These are phyloP conservation scores for Exophiala alcalophila DNA, from an alignment of 2,329 filamentous ascomycete species.

Conservation along the genomic window DNA sequence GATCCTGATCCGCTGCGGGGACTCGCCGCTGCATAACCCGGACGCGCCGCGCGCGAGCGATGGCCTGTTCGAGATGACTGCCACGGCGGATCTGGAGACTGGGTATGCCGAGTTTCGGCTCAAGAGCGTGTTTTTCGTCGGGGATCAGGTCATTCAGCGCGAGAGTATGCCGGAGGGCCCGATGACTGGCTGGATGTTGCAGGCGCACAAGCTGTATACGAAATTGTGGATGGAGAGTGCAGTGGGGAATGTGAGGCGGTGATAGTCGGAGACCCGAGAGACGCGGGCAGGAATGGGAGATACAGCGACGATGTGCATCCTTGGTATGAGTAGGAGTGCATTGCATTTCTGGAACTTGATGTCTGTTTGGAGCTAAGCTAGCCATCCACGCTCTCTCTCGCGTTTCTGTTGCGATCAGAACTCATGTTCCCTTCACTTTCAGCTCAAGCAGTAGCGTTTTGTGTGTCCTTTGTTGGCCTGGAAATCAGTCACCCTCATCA, in stretches of 20 bases:
- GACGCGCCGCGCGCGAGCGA: slow-evolving; percentile 57
- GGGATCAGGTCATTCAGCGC: slow-evolving; percentile 3
- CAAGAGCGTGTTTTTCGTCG: slow-evolving; percentile 61
- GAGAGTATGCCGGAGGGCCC: slow-evolving; percentile 41
- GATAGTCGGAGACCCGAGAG: too few species aligned
- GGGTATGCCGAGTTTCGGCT: slow-evolving; percentile 62
- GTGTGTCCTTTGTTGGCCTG: too few species aligned
- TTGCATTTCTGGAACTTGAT: too few species aligned
- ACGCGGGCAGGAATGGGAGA: too few species aligned
- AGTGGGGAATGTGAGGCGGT: slow-evolving; percentile 32
- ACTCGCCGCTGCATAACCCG: slow-evolving; percentile 54
- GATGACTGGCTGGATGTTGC: slow-evolving; percentile 31
- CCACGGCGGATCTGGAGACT: slow-evolving; percentile 57
- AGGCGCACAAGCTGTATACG: slow-evolving; percentile 55
- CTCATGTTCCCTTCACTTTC: too few species aligned
- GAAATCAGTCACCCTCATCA: too few species aligned
- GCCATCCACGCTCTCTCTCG: too few species aligned
- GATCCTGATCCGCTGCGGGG: slow-evolving; percentile 65
- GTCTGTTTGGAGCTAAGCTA: too few species aligned
- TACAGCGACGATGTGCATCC: too few species aligned
- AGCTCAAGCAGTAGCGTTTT: too few species aligned
- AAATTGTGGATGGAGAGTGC: slow-evolving; percentile 58
- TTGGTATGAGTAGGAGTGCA: too few species aligned
- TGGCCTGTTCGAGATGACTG: slow-evolving; percentile 65
- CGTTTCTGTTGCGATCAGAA: too few species aligned